These are phyloP conservation scores for Teratosphaeria zuluensis DNA, from an alignment of 2,329 filamentous ascomycete species.

Conservation along the genomic window DNA sequence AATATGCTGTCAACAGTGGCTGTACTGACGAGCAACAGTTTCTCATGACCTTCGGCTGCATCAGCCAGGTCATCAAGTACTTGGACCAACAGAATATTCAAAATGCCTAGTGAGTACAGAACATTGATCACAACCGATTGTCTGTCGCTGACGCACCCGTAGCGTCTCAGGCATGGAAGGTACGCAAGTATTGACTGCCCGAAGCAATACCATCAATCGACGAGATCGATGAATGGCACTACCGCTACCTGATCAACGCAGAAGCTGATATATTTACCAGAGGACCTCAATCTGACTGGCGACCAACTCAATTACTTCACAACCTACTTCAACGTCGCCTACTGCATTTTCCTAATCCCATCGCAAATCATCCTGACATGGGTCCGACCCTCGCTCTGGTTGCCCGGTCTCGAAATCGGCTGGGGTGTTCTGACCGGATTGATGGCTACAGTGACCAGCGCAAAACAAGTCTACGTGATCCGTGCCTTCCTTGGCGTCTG, in stretches of 20 bases:
- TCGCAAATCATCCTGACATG: slow-evolving; percentile 36
- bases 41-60: slow-evolving; percentile 31
- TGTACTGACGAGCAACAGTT: slow-evolving; percentile 12
- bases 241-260: no score
- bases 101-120: slow-evolving; percentile 6
- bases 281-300: slow-evolving; percentile 18
- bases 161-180: slow-evolving; percentile 16
- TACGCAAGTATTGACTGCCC: no score
- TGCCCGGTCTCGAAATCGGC: slow-evolving; percentile 39
- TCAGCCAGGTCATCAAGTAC: slow-evolving; percentile 30
- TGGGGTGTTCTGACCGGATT: slow-evolving; percentile 42
- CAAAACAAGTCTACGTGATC: slow-evolving; percentile 38
- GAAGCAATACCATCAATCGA: no score
- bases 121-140: no score
- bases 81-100: slow-evolving; percentile 22
- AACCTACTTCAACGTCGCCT: slow-evolving; percentile 32
- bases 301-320: slow-evolving; percentile 27
- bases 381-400: slow-evolving; percentile 38
- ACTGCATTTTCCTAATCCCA: slow-evolving; percentile 43
- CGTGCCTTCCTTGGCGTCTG: slow-evolving; percentile 43
- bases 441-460: slow-evolving; percentile 31
- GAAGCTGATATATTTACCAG: no score
- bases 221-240: no score
- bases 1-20: neutral
- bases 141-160: no score